phyloP scores from a whole-genome alignment of 2,329 filamentous ascomycete species.

The Sclerotinia minor region DNA sequence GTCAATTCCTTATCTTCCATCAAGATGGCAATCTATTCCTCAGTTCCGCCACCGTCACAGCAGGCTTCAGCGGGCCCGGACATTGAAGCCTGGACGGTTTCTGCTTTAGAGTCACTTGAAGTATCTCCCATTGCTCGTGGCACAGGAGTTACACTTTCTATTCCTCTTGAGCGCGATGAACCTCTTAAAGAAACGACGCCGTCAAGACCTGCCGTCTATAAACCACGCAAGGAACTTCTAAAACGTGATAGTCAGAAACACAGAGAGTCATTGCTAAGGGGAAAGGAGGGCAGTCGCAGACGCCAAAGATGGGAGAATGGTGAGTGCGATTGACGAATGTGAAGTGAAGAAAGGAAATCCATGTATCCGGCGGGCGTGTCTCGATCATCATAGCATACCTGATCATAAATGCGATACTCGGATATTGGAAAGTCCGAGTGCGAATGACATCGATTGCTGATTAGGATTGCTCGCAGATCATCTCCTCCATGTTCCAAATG shows the following conservation, averaged over 20 bases:
- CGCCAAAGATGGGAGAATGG: slow-evolving; percentile 94
- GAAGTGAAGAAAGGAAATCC: background rate
- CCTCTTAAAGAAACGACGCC: slow-evolving; percentile 31
- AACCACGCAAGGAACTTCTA: slow-evolving; percentile 42
- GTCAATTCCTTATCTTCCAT: slow-evolving; percentile 15
- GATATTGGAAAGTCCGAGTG: slow-evolving; percentile 23
- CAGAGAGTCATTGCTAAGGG: slow-evolving; percentile 62
- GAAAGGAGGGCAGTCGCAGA: slow-evolving; percentile 85
- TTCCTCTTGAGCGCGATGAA: slow-evolving; percentile 66
- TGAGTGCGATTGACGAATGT: slow-evolving; percentile 46
- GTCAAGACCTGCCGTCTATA: slow-evolving; percentile 39
- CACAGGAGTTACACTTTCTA: slow-evolving; percentile 65
- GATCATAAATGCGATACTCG: slow-evolving; percentile 28
- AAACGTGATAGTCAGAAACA: slow-evolving; percentile 61
- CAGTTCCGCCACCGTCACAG: slow-evolving; percentile 52
- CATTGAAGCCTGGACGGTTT: slow-evolving; percentile 67
- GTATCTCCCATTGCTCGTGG: slow-evolving; percentile 58
- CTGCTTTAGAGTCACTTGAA: slow-evolving; percentile 56
- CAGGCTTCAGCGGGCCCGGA: slow-evolving; percentile 47
- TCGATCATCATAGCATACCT: slow-evolving; percentile 10
- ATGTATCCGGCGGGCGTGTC: background rate
- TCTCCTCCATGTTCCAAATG: slow-evolving; percentile 82
- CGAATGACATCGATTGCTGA: slow-evolving; percentile 18
- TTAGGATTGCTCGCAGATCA: slow-evolving; percentile 59
- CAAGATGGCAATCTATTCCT: slow-evolving; percentile 54